Conservation (phyloP, 2,329 filamentous ascomycete genomes). For the Neonectria punicea region DNA sequence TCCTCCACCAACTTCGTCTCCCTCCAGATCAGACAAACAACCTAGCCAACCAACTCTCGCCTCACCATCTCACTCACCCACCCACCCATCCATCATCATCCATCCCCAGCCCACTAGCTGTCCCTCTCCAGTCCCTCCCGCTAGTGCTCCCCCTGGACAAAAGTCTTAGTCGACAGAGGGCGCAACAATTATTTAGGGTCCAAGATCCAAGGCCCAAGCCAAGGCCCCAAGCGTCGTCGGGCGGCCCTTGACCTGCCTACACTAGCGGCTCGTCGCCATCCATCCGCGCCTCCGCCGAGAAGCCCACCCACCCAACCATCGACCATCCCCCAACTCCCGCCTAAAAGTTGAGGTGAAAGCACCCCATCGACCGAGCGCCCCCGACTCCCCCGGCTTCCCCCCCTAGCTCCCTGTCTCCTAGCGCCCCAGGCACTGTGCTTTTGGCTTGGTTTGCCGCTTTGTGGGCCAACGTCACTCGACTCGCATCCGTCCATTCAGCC, state of each 20-base stretch:
- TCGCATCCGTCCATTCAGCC: constrained; percentile 13
- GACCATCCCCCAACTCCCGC: constrained; percentile 4
- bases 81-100: too few species aligned
- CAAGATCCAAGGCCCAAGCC: neutral
- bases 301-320: neutral
- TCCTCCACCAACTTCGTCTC: neutral
- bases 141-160: constrained; percentile 13
- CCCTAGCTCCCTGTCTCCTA: constrained; percentile 16
- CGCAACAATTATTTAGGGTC: neutral
- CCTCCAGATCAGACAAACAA: neutral
- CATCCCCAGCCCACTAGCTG: constrained; percentile 3
- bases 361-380: constrained; percentile 9
- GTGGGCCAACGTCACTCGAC: constrained; percentile 28
- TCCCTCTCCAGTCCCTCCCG: constrained; percentile 5
- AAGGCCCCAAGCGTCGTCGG: neutral
- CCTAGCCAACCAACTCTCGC: neutral
- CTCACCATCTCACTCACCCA: constrained; percentile 1
- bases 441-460: constrained; percentile 3
- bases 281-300: constrained; percentile 18
- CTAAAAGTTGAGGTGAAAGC: neutral
- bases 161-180: neutral
- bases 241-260: neutral
- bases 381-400: constrained; percentile 12
- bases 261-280: constrained; percentile 21
- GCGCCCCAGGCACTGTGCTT: constrained; percentile 10